phyloP scores from a whole-genome alignment of 2,329 filamentous ascomycete species.

The Penicillium sp. region DNA sequence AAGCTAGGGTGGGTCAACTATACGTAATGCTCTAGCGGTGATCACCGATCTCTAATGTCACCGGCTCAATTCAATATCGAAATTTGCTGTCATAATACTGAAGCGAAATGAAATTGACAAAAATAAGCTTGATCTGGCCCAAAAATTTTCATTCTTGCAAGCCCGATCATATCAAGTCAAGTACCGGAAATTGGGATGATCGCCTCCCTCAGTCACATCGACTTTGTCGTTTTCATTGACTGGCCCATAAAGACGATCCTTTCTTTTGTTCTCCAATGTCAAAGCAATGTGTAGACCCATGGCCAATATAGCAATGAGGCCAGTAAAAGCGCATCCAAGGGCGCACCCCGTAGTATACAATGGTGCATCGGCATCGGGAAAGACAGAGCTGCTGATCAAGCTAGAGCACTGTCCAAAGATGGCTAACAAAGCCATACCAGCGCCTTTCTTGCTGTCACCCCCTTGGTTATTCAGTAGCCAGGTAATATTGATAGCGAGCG shows the following conservation, averaged over 20 bases:
- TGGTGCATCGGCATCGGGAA: slow-evolving; percentile 21
- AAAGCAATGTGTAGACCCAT: slow-evolving; percentile 18
- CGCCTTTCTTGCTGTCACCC: slow-evolving; percentile 25
- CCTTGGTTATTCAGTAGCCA: slow-evolving; percentile 29
- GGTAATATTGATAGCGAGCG: slow-evolving; percentile 24
- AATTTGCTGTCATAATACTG: too few species aligned
- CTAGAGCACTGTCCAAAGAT: slow-evolving; percentile 27
- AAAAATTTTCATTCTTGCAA: too few species aligned
- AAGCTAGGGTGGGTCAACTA: too few species aligned
- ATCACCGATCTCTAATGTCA: too few species aligned
- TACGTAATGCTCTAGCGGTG: too few species aligned
- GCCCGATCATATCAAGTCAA: slow-evolving; percentile 10
- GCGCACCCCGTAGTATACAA: slow-evolving; percentile 24
- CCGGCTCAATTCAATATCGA: too few species aligned
- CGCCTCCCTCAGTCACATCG: slow-evolving; percentile 26
- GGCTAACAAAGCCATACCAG: slow-evolving; percentile 24
- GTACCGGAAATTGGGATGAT: slow-evolving; percentile 23
- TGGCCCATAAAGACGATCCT: slow-evolving; percentile 21
- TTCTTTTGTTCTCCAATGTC: slow-evolving; percentile 19
- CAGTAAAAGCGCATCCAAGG: slow-evolving; percentile 23
- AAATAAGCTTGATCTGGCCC: too few species aligned
- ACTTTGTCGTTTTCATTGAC: slow-evolving; percentile 15
- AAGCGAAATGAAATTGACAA: too few species aligned
- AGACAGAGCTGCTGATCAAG: slow-evolving; percentile 24
- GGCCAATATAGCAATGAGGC: slow-evolving; percentile 21